These are phyloP conservation scores for Alternaria arborescens DNA, from an alignment of 2,329 filamentous ascomycete species.

Conservation along the genomic window DNA sequence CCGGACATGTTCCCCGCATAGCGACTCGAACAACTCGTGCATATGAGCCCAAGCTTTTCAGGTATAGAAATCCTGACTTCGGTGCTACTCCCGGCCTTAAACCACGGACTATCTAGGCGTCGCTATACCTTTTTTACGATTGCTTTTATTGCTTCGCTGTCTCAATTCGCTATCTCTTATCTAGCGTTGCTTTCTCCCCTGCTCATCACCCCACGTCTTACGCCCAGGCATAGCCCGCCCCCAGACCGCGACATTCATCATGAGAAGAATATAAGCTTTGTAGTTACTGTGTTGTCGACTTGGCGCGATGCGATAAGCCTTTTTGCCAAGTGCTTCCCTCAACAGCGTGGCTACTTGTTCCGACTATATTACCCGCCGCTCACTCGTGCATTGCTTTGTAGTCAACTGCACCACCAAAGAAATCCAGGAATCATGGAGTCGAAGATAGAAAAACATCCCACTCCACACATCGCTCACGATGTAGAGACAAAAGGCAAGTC, in stretches of 20 bases:
- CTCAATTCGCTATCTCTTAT: neutral
- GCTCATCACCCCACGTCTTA: neutral
- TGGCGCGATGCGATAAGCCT: slow-evolving; percentile 18
- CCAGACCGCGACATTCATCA: neutral
- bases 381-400: neutral
- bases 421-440: slow-evolving; percentile 11
- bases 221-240: neutral
- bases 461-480: slow-evolving; percentile 18
- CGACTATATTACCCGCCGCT: neutral
- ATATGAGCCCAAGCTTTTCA: neutral
- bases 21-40: neutral
- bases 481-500: slow-evolving; percentile 17
- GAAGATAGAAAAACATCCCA: slow-evolving; percentile 23
- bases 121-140: neutral
- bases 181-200: neutral
- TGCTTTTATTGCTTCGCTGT: neutral
- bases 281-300: slow-evolving; percentile 10
- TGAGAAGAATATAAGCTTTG: slow-evolving; percentile 12
- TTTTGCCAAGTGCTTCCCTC: slow-evolving; percentile 17
- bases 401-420: neutral
- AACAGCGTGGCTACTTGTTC: neutral
- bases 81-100: neutral
- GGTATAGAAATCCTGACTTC: neutral
- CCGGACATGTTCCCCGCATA: neutral
- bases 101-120: neutral